Base-by-base conservation (phyloP, 495 filamentous ascomycete species). In the Acidiella bohemica region DNA sequence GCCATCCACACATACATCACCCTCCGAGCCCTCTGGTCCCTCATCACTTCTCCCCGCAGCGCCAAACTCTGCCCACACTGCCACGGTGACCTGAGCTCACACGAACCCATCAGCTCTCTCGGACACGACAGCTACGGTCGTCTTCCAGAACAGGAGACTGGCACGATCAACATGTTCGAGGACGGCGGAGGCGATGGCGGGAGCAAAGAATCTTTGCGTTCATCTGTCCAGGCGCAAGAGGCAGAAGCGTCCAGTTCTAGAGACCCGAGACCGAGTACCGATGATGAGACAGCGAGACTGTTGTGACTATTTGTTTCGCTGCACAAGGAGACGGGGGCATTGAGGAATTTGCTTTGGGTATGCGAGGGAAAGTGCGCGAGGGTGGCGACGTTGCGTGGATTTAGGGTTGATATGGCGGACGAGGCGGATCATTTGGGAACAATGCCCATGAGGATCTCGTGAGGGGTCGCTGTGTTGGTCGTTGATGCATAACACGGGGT, bases 281-380 rank as follows among this genome's bases (percentile, higher is more conserved):
- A 47, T 22, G 44, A 47, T 17, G 44, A 47, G 44, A 47, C 20
- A 5, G 44, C 44, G n/a, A 29, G 30, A 9, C 19, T 46, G 12
- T 13, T 46, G 26, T 46, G 35, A 39, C 34, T 38, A 4, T 3
- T 23, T 12, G 9, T 31, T 10, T 27, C 17, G 7, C 31, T 39
- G 32, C n/a, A n/a, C n/a, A n/a, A n/a, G n/a, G n/a, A n/a, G n/a
- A n/a, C n/a, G n/a, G n/a, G n/a, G n/a, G n/a, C n/a, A n/a, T n/a
- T n/a, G n/a, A n/a, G n/a, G n/a, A n/a, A n/a, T n/a, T n/a, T n/a
- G n/a, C n/a, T n/a, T n/a, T n/a, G n/a, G n/a, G n/a, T n/a, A n/a
- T n/a, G n/a, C n/a, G n/a, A n/a, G n/a, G n/a, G n/a, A n/a, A n/a
- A n/a, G n/a, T n/a, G n/a, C n/a, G n/a, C n/a, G n/a, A n/a, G n/a